Conservation (phyloP, 1,139 yeast genomes). For the Nakaseomyces glabratus region DNA sequence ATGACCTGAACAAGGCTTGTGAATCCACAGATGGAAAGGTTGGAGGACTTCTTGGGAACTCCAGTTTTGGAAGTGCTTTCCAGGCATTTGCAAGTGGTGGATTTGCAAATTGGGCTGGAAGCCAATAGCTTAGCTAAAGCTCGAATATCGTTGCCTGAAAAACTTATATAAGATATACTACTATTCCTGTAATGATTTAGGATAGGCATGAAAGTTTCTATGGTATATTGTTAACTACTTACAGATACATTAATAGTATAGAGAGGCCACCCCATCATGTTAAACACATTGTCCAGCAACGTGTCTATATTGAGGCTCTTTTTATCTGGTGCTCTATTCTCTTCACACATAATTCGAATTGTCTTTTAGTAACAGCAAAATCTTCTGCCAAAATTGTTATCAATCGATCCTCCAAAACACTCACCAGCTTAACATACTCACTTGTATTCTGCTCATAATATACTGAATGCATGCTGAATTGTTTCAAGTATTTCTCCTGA, state of each 20-base stretch:
- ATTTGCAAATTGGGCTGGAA: conserved; percentile 29
- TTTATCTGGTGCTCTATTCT: conserved; percentile 12
- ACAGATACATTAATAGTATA: no score
- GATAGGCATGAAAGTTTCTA: no score
- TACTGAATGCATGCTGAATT: not conserved
- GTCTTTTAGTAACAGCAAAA: conserved; percentile 15
- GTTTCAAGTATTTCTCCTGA: conserved; percentile 18
- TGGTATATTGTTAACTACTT: no score
- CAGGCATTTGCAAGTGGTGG: conserved; percentile 29
- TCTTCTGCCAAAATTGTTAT: conserved; percentile 12
- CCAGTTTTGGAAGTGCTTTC: conserved; percentile 23
- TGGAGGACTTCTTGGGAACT: conserved; percentile 14
- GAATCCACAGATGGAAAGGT: conserved; percentile 21
- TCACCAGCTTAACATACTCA: conserved; percentile 11
- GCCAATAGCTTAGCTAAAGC: no score
- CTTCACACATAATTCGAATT: conserved; percentile 12
- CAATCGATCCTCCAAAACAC: conserved; percentile 14
- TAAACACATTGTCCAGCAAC: no score
- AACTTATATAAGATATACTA: no score
- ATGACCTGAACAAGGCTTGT: conserved; percentile 29
- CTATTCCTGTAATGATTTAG: no score
- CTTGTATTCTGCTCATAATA: conserved; percentile 3
- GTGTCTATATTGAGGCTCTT: not conserved
- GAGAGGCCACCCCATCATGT: no score
- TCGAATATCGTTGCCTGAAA: no score